A percentile compares a stretch with the other conserved stretches of the same genome.
These are phyloP conservation scores for Diutina rugosa DNA, from an alignment of 1,139 yeast genomes.

Conservation along the genomic window DNA sequence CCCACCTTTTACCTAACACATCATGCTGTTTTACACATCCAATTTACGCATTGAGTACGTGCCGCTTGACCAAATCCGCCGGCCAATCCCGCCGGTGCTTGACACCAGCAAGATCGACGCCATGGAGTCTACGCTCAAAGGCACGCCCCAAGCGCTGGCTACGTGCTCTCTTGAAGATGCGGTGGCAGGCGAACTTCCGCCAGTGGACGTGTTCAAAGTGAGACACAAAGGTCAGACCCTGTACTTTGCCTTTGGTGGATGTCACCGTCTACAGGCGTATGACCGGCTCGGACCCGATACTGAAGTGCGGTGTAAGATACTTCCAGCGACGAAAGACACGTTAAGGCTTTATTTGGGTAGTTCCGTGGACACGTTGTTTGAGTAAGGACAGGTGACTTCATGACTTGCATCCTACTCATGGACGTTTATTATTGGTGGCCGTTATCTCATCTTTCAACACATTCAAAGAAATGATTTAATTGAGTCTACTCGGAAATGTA, in stretches of 20 bases:
- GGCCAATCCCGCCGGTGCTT: slow-evolving; percentile 79
- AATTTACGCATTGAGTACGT: slow-evolving; percentile 24
- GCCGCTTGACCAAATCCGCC: slow-evolving; percentile 50
- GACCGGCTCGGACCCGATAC: slow-evolving; percentile 25
- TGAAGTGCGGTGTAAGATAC: slow-evolving; percentile 47
- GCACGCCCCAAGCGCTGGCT: slow-evolving; percentile 48
- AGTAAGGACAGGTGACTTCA: slow-evolving; percentile 3
- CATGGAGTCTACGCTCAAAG: slow-evolving; percentile 64
- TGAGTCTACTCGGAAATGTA: too few species aligned
- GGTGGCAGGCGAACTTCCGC: slow-evolving; percentile 56
- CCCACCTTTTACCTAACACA: too few species aligned
- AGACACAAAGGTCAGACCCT: slow-evolving; percentile 45
- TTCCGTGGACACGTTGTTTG: slow-evolving; percentile 46
- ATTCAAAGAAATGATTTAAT: too few species aligned
- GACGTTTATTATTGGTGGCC: too few species aligned
- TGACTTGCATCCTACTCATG: neutral
- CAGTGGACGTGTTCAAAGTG: slow-evolving; percentile 62
- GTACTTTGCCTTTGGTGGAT: slow-evolving; percentile 79
- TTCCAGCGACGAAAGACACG: slow-evolving; percentile 58
- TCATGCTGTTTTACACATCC: neutral
- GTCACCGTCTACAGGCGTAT: slow-evolving; percentile 74
- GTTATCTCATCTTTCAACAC: too few species aligned
- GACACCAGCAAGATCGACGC: slow-evolving; percentile 61
- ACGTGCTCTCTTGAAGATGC: slow-evolving; percentile 48
- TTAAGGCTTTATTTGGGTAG: slow-evolving; percentile 51